Base-by-base conservation (phyloP, 1,284 basidiomycete genomes). In the Ustilago hordei region DNA sequence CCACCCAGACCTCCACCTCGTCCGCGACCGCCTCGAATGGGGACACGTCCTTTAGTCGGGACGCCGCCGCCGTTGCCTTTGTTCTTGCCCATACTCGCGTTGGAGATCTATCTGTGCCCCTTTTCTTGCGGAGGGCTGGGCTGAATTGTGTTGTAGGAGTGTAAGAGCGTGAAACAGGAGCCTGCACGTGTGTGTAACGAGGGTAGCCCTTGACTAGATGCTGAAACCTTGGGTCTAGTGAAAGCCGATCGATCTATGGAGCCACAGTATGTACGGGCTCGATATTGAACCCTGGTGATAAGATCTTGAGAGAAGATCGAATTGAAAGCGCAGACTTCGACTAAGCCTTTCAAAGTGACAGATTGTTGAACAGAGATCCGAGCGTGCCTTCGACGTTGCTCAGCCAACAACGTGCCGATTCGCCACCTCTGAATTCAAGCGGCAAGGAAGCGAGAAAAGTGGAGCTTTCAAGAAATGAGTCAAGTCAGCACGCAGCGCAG, bases 41-140 rank as follows among this genome's bases (percentile, higher is more conserved):
- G 54, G 19, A 66, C 66, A 32, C 60, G 45, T 55, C 39, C 47
- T 9, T 55, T 60, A 41, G 45, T 59, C 12, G 56, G 55, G 23
- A 54, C 50, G 34, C 70, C 64, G 47, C 64, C 48, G 9, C 69
- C 64, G 55, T 66, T 58, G 39, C 72, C 66, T 38, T 50, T 50
- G 48, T 50, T 63, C 64, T 75, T 75, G 61, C 53, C 73, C 73
- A 75, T 75, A 15, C 9, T 15, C 48, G 8, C 28, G 39, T 52
- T 12, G 28, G 34, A 39, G 38, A 32, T 50, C 4, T 48, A 17
- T 59, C 17, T 36, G n/a, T 36, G 52, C 31, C 13, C 12, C 15
- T 50, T 50, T 12, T 23, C 48, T 32, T 28, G 48, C 12, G 28
- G 48, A 32, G 31, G 48, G 23, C 23, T 50, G 48, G 31, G 12